These are phyloP conservation scores for Sicyos baderoa DNA, from an alignment of 306 rosid genomes.

Conservation along the genomic window DNA sequence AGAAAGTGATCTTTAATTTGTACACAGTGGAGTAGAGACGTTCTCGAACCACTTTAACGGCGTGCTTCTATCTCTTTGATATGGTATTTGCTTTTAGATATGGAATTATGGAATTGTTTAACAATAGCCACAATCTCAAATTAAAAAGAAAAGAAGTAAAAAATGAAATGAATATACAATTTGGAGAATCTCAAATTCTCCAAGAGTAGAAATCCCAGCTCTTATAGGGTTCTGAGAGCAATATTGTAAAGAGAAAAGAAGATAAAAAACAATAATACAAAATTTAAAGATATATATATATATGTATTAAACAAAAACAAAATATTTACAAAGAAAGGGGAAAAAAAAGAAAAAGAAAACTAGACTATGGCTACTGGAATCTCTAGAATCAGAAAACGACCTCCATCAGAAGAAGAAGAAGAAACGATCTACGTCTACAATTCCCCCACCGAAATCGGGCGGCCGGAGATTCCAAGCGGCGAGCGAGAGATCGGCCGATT, in stretches of 20 bases:
- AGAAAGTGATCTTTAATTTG: too few relatives aligned
- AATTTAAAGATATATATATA: not conserved
- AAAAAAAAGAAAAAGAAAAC: not conserved
- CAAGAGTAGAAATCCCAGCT: not conserved
- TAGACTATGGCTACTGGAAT: not conserved
- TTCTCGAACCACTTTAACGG: too few relatives aligned
- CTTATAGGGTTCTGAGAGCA: too few relatives aligned
- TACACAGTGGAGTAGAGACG: too few relatives aligned
- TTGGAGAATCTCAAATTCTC: not conserved
- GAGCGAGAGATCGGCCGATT: constrained; percentile 58
- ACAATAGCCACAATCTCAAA: too few relatives aligned
- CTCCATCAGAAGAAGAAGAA: not conserved
- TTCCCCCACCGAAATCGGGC: constrained; percentile 52
- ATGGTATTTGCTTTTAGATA: too few relatives aligned
- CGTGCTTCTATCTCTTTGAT: too few relatives aligned
- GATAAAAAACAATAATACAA: not conserved
- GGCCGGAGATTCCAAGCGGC: constrained; percentile 58
- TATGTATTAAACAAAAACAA: not conserved
- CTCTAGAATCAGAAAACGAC: not conserved
- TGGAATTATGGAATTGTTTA: too few relatives aligned
- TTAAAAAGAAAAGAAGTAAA: too few relatives aligned
- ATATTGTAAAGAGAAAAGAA: not conserved
- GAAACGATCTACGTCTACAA: constrained; percentile 1
- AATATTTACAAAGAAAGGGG: not conserved
- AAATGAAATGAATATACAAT: too few relatives aligned